phyloP scores from a whole-genome alignment of 495 filamentous ascomycete species.

The Talaromyces borbonicus region DNA sequence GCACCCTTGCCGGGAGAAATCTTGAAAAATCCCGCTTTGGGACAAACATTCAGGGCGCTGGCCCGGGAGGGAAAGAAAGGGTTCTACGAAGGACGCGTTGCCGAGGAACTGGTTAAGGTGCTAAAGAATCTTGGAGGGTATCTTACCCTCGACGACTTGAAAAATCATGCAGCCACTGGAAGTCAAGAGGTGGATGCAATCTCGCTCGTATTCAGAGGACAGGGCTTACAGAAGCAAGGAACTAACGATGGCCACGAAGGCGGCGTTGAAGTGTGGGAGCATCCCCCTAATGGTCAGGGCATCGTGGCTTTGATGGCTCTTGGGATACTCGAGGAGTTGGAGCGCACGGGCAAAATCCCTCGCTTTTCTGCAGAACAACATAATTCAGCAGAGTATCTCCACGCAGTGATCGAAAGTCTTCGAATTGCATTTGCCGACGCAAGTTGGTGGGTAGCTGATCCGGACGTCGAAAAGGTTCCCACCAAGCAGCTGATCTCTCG shows the following conservation, averaged over 20 bases:
- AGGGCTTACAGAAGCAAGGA: constrained; percentile 44
- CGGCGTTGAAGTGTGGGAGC: constrained; percentile 86
- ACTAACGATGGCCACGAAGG: constrained; percentile 33
- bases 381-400: constrained; percentile 72
- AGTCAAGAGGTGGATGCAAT: constrained; percentile 76
- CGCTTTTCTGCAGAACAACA: constrained; percentile 59
- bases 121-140: constrained; percentile 67
- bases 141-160: constrained; percentile 70
- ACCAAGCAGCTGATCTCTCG: constrained; percentile 48
- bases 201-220: constrained; percentile 64
- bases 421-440: constrained; percentile 91
- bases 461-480: constrained; percentile 57
- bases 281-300: constrained; percentile 96
- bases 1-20: constrained; percentile 78
- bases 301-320: constrained; percentile 91
- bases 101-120: constrained; percentile 68
- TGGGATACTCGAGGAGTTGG: constrained; percentile 79
- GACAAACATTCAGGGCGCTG: constrained; percentile 69
- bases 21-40: constrained; percentile 74
- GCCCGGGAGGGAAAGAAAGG: constrained; percentile 76
- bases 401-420: constrained; percentile 80
- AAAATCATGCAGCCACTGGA: constrained; percentile 60
- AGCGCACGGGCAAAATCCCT: constrained; percentile 59
- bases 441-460: constrained; percentile 82
- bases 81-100: constrained; percentile 82